Evolutionary conservation across 805 yeast genomes (phyloP).

Genomic region (Kodamaea fukazawae): DNA sequence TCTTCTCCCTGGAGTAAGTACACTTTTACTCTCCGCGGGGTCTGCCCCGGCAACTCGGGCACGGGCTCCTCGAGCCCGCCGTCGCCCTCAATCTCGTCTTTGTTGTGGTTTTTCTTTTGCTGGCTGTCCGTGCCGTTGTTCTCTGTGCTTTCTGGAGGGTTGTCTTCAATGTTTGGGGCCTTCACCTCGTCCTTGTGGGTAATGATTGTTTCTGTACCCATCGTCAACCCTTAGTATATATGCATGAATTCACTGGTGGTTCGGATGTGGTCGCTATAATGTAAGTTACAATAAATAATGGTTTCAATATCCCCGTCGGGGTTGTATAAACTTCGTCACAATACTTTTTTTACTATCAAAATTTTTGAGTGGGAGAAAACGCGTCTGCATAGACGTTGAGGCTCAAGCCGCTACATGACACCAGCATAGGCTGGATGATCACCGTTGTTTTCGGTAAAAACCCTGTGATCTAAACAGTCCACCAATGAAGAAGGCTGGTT

Average conservation of each 20-base stretch:
- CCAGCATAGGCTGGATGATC: too few relatives aligned
- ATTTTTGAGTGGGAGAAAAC: constrained; percentile 4
- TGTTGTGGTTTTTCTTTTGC: background rate
- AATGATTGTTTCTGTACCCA: constrained; percentile 2
- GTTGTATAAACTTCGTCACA: background rate
- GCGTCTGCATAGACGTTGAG: constrained; percentile 1
- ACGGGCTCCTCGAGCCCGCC: background rate
- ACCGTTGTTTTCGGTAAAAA: too few relatives aligned
- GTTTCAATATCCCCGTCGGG: background rate
- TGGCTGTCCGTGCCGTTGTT: background rate
- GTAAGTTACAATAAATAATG: too few relatives aligned
- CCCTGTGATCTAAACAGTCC: too few relatives aligned
- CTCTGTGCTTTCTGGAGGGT: background rate
- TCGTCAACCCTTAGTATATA: background rate
- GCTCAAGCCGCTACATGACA: too few relatives aligned
- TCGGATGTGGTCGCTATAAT: too few relatives aligned
- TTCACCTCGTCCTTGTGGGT: constrained; percentile 2
- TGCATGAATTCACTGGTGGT: too few relatives aligned
- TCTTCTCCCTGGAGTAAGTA: constrained; percentile 75
- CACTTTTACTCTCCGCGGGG: constrained; percentile 85
- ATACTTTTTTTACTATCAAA: constrained; percentile 3
- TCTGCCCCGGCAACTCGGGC: constrained; percentile 10
- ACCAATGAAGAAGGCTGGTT: too few relatives aligned
- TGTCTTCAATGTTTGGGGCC: background rate
- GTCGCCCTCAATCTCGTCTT: background rate